phyloP scores from a whole-genome alignment of 1,284 basidiomycete genomes.

The Agroathelia rolfsii region DNA sequence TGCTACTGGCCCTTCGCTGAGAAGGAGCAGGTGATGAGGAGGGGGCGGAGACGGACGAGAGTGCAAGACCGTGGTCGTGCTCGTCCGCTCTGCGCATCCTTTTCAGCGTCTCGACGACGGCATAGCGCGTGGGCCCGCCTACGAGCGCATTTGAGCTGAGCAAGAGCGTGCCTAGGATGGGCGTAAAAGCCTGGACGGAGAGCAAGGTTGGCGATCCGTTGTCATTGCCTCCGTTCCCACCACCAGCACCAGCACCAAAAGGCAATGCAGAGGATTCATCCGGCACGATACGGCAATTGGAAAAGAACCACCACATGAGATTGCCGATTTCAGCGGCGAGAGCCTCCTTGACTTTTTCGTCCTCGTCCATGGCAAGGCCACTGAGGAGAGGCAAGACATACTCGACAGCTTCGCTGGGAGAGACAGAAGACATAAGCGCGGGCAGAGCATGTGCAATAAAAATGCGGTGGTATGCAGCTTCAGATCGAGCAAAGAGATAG shows the following conservation, averaged over 20 bases:
- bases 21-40: too few species aligned
- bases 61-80: conserved; percentile 19
- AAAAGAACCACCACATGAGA: conserved; percentile 91
- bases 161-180: conserved; percentile 82
- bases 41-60: too few species aligned
- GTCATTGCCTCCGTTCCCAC: conserved; percentile 18
- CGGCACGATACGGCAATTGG: conserved; percentile 40
- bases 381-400: conserved; percentile 90
- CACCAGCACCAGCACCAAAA: conserved; percentile 7
- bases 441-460: conserved; percentile 80
- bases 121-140: conserved; percentile 64
- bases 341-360: conserved; percentile 87
- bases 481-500: conserved; percentile 86
- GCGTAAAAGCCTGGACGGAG: conserved; percentile 82
- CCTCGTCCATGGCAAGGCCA: conserved; percentile 82
- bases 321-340: conserved; percentile 76
- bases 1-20: too few species aligned
- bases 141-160: conserved; percentile 73
- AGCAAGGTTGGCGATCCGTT: conserved; percentile 37
- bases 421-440: conserved; percentile 63
- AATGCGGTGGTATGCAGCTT: conserved; percentile 67
- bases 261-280: conserved; percentile 33
- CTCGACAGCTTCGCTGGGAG: conserved; percentile 84
- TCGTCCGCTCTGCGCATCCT: conserved; percentile 48
- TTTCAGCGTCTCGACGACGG: conserved; percentile 71